Base-by-base conservation (phyloP, 495 filamentous ascomycete genomes). In the Podospora anserina region DNA sequence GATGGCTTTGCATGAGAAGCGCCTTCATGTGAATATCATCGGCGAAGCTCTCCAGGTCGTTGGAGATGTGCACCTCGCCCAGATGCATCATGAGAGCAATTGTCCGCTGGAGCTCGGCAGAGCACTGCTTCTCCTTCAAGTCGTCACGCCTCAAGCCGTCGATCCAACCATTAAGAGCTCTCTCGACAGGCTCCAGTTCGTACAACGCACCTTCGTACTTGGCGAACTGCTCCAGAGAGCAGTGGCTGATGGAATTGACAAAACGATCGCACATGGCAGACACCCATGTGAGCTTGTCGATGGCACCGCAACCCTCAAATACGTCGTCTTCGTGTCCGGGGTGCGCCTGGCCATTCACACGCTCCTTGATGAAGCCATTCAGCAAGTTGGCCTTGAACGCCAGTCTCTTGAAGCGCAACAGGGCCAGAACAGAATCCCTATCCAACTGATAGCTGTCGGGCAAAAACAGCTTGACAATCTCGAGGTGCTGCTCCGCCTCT, bases 141-240 rank as follows among this genome's bases (percentile, higher is more conserved):
- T 97, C 94, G 71, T 97, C 93, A 63, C 88, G 88, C 69, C 91
- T 88, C 61, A 97, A 74, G 2, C 84, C 85, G 55, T 97, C 93
- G 69, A 98, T 89, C 89, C 94, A 97, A 32, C 86, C 87, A 72
- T 97, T 96, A 54, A 98, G 78, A 1, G 92, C 91, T 49, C 92
- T 84, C 78, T 99, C 95, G 16, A 98, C 93, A 3, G 94, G 94
- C 75, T 97, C 93, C 69, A 98, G 83, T 74, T 98, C 95, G 72
- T 94, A 92, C 58, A 94, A 76, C 6, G 93, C 90, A 32, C 85
- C 88, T 71, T 92, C 90, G 70, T 90, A 92, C 68, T 81, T 86
- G 59, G 80, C 82, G 76, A 98, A 98, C 68, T 91, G 84, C 67
- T 93, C 91, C 2, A 90, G 77, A 5, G 88, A 88, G 78, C 92